phyloP scores from a whole-genome alignment of 495 filamentous ascomycete species.

The Podospora appendiculata region DNA sequence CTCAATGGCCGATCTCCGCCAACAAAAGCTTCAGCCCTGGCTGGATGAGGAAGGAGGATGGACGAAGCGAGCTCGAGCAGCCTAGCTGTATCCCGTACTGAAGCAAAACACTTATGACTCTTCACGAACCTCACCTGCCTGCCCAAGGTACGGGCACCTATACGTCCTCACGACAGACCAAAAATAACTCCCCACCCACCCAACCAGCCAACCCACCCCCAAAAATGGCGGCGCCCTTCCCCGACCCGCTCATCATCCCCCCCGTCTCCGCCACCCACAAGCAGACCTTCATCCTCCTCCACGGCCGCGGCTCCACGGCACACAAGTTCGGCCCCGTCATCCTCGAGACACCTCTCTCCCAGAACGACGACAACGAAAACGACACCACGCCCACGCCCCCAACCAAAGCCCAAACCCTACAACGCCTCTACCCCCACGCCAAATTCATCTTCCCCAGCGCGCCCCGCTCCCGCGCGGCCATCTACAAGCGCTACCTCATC shows the following conservation, averaged over 20 bases:
- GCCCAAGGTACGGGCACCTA: too few species aligned
- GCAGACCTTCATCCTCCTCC: conserved; percentile 40
- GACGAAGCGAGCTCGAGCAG: too few species aligned
- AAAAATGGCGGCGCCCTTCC: conserved; percentile 15
- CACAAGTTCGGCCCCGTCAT: conserved; percentile 24
- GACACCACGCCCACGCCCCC: too few species aligned
- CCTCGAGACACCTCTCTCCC: conserved; percentile 5
- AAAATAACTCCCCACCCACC: too few species aligned
- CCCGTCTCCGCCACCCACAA: conserved; percentile 18
- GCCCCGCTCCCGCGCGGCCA: conserved; percentile 31
- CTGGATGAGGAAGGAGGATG: too few species aligned
- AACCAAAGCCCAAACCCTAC: conserved; percentile 4
- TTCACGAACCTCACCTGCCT: too few species aligned
- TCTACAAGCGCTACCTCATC: conserved; percentile 35
- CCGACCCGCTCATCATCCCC: conserved; percentile 20
- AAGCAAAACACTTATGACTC: too few species aligned
- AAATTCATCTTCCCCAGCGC: conserved; percentile 42
- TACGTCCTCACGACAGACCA: too few species aligned
- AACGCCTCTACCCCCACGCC: conserved; percentile 17
- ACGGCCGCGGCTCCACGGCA: conserved; percentile 38
- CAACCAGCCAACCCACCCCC: neutral
- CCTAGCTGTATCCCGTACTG: too few species aligned
- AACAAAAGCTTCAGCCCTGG: too few species aligned
- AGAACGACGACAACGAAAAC: too few species aligned
- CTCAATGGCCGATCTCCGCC: too few species aligned